Evolutionary conservation across 2,329 filamentous ascomycete genomes (phyloP), one percentile per base, ranked within the genome.

Genomic region (Colletotrichum truncatum): DNA sequence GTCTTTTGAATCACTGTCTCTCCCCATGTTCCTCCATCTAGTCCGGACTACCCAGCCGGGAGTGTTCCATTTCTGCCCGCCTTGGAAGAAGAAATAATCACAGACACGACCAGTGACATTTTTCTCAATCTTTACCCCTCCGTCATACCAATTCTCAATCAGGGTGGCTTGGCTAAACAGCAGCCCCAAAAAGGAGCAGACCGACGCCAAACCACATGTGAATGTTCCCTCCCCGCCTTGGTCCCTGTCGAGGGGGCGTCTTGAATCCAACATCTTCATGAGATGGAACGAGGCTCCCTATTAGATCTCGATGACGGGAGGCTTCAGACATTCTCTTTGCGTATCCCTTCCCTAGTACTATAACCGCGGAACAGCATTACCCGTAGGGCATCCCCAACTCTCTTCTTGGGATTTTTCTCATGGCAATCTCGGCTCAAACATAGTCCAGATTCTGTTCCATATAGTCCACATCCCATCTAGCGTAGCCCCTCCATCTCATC

Each of bases 1-100:
- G 53, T 57, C 53, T 28, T 36, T 30, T 46, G 53, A 57, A 41
- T 34, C 53, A 18, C 10, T 57, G 39, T 57, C 53, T 57, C 53
- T 46, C 30, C 41, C 52, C 52, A 11, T 26, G 52, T 43, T 39
- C 25, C 38, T 41, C 25, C 30, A 36, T 23, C 11, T 25, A 7
- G 41, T n/a, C 25, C 52, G n/a, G 25, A 55, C 23, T 43, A 36
- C 36, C 36, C 41, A 45, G 38, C 52, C 52, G 25, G 36, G 25
- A 16, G 14, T n/a, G n/a, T n/a, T 23, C 51, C 51, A 30, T 39
- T 10, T 12, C 9, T n/a, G 34, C 23, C 16, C 32, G 38, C 45
- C 10, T 25, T 6, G 14, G 18, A 12, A 32, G 9, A 14, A 16
- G 25, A 45, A 41, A 36, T 12, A 57, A 18, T n/a, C 12, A 41